Base-by-base conservation (phyloP, 352 stramenopile species). In the Elongisporangium undulatum region DNA sequence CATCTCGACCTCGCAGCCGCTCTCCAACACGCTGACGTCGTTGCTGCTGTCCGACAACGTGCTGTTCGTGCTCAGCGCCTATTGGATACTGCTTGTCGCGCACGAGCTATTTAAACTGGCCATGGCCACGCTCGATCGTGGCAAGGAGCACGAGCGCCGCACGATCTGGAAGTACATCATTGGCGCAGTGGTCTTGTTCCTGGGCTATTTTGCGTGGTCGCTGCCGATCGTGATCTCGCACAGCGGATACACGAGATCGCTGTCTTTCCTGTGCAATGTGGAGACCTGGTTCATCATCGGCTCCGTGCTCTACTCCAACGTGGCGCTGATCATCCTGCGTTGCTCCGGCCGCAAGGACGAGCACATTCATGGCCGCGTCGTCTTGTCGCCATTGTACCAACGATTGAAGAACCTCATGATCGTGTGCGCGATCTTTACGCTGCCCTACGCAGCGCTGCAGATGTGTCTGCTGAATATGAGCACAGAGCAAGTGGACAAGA, bases 311-410 rank as follows among this genome's bases (percentile, higher is more conserved):
- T 84, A 83, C 48, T 70, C 77, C 0, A 69, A 66, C 2, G 70
- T 59, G 2, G 69, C 77, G 17, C 63, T 89, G 3, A 52, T 85
- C 2, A 61, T 75, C 21, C 59, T 89, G 21, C 52, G 70, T 12
- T 69, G 72, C 21, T 79, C 71, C 13, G 81, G 81, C 7, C 66
- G 79, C n/a, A 87, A 89, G 52, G 75, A 87, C 50, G 81, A 91
- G 61, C 78, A 87, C 63, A 79, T 89, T 34, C 79, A 91, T 50
- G 80, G 80, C 38, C 68, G 85, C 3, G 64, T 92, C 26, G 74
- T 84, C 68, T 67, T 76, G 17, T 92, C 82, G 38, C 82, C 82
- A 41, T 59, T 92, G 15, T 92, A 92, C 50, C 61, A 66, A 17
- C 65, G 82, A 21, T 72, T 92, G 52, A 89, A 89, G 67, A 45